Conservation (phyloP, 805 yeast genomes). For the Wickerhamiella musiphila region DNA sequence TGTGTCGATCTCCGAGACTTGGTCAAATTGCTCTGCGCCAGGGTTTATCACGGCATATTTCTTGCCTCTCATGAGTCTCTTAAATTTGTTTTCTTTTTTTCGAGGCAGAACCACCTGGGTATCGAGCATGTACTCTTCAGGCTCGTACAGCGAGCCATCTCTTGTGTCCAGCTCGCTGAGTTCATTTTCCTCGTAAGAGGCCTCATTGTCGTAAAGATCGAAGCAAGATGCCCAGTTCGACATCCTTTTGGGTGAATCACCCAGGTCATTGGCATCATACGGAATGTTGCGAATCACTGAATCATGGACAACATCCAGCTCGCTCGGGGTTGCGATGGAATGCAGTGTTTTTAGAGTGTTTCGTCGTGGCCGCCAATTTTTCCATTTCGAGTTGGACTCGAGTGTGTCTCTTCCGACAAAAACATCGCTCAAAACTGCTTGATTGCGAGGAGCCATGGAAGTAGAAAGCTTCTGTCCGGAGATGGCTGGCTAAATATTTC, state of each 20-base stretch:
- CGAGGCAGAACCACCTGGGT: constrained; percentile 4
- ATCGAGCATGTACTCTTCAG: constrained; percentile 11
- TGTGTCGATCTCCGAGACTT: not conserved
- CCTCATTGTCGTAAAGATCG: constrained; percentile 1
- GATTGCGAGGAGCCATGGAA: too few species aligned
- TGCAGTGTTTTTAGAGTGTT: not conserved
- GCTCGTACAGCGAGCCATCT: constrained; percentile 8
- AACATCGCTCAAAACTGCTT: too few species aligned
- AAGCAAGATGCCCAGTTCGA: constrained; percentile 1
- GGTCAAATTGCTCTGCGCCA: too few species aligned
- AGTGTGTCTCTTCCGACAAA: too few species aligned
- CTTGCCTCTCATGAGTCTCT: constrained; percentile 6
- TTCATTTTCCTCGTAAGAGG: not conserved
- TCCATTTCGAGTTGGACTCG: too few species aligned
- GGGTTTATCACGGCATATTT: constrained; percentile 4
- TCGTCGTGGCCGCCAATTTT: too few species aligned
- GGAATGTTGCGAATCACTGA: not conserved
- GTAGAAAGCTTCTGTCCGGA: too few species aligned
- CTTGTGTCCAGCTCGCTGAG: not conserved
- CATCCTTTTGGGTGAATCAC: not conserved
- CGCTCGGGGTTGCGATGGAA: not conserved
- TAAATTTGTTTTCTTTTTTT: constrained; percentile 1
- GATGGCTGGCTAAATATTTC: too few species aligned
- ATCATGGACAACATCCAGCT: constrained; percentile 1
- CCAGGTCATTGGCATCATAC: not conserved